Percentiles rank a stretch among this genome's conserved stretches.
phyloP scores from a whole-genome alignment of 352 stramenopile species.

The Globisporangium paddicum region DNA sequence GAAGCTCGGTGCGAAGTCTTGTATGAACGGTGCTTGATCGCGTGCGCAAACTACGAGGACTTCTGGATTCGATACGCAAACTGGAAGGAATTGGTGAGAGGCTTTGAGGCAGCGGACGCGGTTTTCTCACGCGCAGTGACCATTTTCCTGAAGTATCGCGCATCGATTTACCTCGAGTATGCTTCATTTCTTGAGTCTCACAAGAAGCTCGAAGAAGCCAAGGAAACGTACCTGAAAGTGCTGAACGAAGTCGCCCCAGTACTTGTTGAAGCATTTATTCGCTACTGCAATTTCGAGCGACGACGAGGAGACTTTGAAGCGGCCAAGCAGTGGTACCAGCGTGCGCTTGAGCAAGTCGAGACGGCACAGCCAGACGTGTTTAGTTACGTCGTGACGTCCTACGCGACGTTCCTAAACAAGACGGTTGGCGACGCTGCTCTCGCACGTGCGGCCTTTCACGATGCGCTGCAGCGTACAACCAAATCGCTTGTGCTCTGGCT shows the following conservation, averaged over 20 bases:
- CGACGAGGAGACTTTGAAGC: slow-evolving; percentile 46
- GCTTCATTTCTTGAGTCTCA: slow-evolving; percentile 64
- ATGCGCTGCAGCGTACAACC: slow-evolving; percentile 33
- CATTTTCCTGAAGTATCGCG: slow-evolving; percentile 72
- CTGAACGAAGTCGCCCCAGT: slow-evolving; percentile 47
- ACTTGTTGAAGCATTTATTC: slow-evolving; percentile 61
- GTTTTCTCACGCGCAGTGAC: slow-evolving; percentile 58
- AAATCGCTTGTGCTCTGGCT: slow-evolving; percentile 57
- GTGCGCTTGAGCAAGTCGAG: slow-evolving; percentile 36
- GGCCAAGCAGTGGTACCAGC: slow-evolving; percentile 50
- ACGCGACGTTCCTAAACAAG: slow-evolving; percentile 53
- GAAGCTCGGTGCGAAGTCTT: slow-evolving; percentile 47
- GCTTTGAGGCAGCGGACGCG: slow-evolving; percentile 57
- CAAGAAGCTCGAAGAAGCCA: slow-evolving; percentile 41
- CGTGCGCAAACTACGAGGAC: slow-evolving; percentile 80
- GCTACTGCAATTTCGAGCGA: slow-evolving; percentile 69
- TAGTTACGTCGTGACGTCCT: slow-evolving; percentile 47
- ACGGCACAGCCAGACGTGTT: slow-evolving; percentile 37
- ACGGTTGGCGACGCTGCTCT: slow-evolving; percentile 29
- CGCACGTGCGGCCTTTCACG: slow-evolving; percentile 41
- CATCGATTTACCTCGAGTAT: slow-evolving; percentile 71
- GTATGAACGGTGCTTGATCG: slow-evolving; percentile 79
- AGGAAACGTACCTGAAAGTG: slow-evolving; percentile 52
- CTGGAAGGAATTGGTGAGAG: slow-evolving; percentile 51
- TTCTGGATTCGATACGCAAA: slow-evolving; percentile 72